phyloP scores from a whole-genome alignment of 345 rosid species.

The Aethionema arabicum region DNA sequence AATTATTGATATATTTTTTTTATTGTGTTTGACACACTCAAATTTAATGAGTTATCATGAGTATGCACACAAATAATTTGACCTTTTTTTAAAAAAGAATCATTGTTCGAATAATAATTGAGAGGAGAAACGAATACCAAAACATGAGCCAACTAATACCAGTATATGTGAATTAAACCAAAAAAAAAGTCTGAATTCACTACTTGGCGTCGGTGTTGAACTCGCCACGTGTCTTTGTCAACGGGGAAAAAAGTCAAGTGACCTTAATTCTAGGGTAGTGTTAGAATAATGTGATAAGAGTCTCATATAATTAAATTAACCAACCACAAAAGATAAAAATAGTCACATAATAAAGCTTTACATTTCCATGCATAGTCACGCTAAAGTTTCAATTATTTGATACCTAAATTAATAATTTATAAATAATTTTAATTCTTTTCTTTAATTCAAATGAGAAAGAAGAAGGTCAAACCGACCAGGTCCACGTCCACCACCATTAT shows the following conservation, averaged over 20 bases:
- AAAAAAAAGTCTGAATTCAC: slow-evolving; percentile 20
- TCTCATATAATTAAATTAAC: no score
- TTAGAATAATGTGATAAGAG: no score
- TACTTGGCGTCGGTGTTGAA: slow-evolving; percentile 41
- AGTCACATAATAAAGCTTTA: no score
- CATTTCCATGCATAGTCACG: no score
- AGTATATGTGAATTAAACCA: slow-evolving; percentile 3
- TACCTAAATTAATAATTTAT: slow-evolving; percentile 5
- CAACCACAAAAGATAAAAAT: no score
- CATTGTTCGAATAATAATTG: slow-evolving; percentile 13
- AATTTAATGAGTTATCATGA: neutral
- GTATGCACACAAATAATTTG: neutral
- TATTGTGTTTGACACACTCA: neutral
- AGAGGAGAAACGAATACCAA: slow-evolving; percentile 19
- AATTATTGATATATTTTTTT: neutral
- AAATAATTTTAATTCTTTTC: neutral
- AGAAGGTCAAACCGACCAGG: slow-evolving; percentile 56
- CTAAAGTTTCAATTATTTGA: slow-evolving; percentile 26
- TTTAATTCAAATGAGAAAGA: no score
- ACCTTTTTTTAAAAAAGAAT: neutral
- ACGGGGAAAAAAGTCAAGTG: slow-evolving; percentile 44
- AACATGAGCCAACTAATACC: slow-evolving; percentile 27
- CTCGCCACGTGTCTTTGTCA: slow-evolving; percentile 32
- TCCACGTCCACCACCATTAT: slow-evolving; percentile 39
- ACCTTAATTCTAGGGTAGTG: no score